Evolutionary conservation across 106 monocot species (phyloP), one percentile per base, ranked within the genome.

Genomic region (Acorus calamus): DNA sequence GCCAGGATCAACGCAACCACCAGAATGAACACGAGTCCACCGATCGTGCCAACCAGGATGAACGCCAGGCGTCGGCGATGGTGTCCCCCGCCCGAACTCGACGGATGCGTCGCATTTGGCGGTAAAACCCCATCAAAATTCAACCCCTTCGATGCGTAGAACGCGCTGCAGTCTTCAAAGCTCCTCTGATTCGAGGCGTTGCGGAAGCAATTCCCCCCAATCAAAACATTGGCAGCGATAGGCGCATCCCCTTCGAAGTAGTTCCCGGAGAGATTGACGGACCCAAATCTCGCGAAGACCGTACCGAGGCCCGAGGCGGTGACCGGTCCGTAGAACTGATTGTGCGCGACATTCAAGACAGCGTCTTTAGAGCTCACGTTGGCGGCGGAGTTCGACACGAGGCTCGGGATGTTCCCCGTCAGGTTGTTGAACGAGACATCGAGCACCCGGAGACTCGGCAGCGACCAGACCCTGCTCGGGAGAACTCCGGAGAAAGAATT

Each of bases 171-270:
- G 13, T 86, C 83, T 42, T 11, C 49, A 3, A 10, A 55, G 46
- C 62, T 79, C 60, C 93, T 70, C 61, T 89, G 89, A 12, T 63
- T 69, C 8, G 70, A 12, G 6, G 62, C 61, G 58, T 81, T 74
- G 5, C 11, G 42, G 49, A 94, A 71, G 75, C 93, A 89, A 60
- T 94, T 94, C 41, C 11, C 47, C 10, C 49, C 55, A 52, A 89
- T 52, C 10, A 83, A 75, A 2, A 57, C 56, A 47, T 74, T 81
- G 45, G 7, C 13, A 7, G 62, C 60, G 4, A 53, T 11, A 4
- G 80, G 78, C 47, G 62, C 64, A 0, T 6, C 49, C 53, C 93
- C 88, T 58, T 93, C 56, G 13, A 93, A 89, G 51, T 85, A 93
- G 46, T 93, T 93, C 2, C 28, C 56, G 0, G 89, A 93, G 54